Base-by-base conservation (phyloP, 2,329 filamentous ascomycete species). In the Chrysosporium keratinophilum region DNA sequence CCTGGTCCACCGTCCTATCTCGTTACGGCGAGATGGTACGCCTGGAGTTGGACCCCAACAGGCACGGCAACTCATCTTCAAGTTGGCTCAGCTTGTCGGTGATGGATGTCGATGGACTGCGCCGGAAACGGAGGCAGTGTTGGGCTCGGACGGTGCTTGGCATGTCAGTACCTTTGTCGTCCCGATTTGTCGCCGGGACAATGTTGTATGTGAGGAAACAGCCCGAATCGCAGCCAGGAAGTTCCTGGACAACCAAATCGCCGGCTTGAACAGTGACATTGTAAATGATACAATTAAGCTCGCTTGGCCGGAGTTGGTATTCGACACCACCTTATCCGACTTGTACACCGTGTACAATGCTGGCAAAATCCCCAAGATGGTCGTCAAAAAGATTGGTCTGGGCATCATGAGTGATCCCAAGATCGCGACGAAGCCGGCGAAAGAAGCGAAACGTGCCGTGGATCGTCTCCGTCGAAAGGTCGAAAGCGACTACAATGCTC, bases 151-250 rank as follows among this genome's bases (percentile, higher is more conserved):
- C 28, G 55, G 54, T 11, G 42, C 56, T 3, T 58, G 53, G 15
- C 60, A 63, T 23, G 57, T 62, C 20, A 59, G 55, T 42, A 58
- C 61, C 17, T 59, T 61, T n/a, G 56, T 58, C 7, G 59, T 61
- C 6, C 61, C 61, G 1, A 56, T 63, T 28, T 63, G 61, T 42
- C 33, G 52, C n/a, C 52, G 40, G 3, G 42, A 52, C 10, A 54
- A 50, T 3, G 14, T 49, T 9, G 42, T 59, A 5, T 63, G 61
- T 34, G 58, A 62, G 23, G 56, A 60, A 47, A 55, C 57, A 6
- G 61, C 61, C 4, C 48, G 56, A 1, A 58, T 56, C 4, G 57
- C 61, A 4, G 53, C 56, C 1, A 52, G 48, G n/a, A 50, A 55
- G 40, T 62, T 62, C 28, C 42, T 62, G 5, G 40, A 54, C 20